Conservation (phyloP, 768 basidiomycete genomes). For the Lentinula detonsa region DNA sequence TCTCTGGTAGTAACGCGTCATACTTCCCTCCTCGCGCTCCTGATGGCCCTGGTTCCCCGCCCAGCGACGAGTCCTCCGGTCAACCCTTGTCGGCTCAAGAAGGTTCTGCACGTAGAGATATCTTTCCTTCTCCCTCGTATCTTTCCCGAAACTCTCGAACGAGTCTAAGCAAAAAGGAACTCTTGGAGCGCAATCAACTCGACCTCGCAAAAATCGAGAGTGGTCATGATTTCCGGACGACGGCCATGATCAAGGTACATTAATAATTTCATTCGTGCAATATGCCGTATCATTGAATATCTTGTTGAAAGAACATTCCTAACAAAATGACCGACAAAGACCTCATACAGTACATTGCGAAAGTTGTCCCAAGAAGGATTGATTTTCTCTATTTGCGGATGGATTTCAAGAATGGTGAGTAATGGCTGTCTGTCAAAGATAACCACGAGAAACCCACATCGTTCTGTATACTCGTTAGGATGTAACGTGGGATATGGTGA, state of each 20-base stretch:
- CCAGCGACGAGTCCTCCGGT: neutral
- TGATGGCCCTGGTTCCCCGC: neutral
- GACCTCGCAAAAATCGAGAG: constrained; percentile 69
- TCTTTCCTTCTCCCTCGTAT: neutral
- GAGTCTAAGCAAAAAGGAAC: neutral
- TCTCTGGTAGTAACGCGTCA: neutral
- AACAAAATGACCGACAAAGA: constrained; percentile 86
- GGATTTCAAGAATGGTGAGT: constrained; percentile 76
- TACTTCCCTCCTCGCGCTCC: neutral
- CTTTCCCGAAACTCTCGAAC: neutral
- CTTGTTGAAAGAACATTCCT: constrained; percentile 54
- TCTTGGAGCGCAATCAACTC: constrained; percentile 47
- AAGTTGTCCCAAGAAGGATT: constrained; percentile 69
- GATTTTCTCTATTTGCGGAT: constrained; percentile 87
- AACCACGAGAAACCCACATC: neutral
- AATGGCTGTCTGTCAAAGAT: neutral
- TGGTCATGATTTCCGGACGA: constrained; percentile 75
- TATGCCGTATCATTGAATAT: neutral
- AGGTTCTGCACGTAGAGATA: neutral
- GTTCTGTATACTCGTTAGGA: constrained; percentile 29
- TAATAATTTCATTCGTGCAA: neutral
- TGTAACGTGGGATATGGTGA: constrained; percentile 53
- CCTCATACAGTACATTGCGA: constrained; percentile 57
- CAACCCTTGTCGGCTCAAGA: neutral
- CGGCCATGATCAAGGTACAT: constrained; percentile 70